phyloP scores from a whole-genome alignment of 225 moss, liverwort and hornwort species.

The Ulota crispa region DNA sequence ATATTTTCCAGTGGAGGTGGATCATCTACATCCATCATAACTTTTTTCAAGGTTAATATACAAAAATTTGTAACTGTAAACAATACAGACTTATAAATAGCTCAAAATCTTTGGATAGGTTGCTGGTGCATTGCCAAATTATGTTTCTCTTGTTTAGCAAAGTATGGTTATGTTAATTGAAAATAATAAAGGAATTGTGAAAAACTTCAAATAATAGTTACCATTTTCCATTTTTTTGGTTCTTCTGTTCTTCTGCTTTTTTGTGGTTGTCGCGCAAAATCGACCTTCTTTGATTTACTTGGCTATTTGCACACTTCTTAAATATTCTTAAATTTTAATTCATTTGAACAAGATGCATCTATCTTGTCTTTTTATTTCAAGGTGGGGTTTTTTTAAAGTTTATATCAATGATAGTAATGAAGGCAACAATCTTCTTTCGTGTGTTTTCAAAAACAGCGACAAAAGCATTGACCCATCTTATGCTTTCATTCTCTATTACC shows the following conservation, averaged over 20 bases:
- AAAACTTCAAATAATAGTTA: neutral
- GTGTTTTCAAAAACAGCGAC: neutral
- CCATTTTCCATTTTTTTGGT: neutral
- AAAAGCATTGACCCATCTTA: neutral
- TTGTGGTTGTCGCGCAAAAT: neutral
- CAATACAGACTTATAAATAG: neutral
- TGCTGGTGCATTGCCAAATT: rapidly evolving
- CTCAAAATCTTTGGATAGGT: neutral
- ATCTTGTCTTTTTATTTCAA: rapidly evolving
- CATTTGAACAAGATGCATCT: rapidly evolving
- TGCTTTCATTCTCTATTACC: neutral
- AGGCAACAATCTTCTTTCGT: neutral
- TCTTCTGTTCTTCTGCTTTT: neutral
- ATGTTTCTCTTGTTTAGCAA: neutral
- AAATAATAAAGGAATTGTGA: rapidly evolving
- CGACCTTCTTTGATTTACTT: neutral
- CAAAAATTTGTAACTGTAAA: rapidly evolving
- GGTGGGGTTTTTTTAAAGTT: neutral
- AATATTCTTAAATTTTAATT: rapidly evolving
- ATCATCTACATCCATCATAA: conserved; percentile 25
- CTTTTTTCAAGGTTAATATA: rapidly evolving
- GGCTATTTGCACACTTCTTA: neutral
- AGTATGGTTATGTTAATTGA: neutral
- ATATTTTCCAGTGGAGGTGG: conserved; percentile 80
- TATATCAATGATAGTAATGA: neutral